A percentile compares a stretch with the other conserved stretches of the same genome.
Conservation (phyloP, 352 stramenopile species). For the Globisporangium sylvaticum region DNA sequence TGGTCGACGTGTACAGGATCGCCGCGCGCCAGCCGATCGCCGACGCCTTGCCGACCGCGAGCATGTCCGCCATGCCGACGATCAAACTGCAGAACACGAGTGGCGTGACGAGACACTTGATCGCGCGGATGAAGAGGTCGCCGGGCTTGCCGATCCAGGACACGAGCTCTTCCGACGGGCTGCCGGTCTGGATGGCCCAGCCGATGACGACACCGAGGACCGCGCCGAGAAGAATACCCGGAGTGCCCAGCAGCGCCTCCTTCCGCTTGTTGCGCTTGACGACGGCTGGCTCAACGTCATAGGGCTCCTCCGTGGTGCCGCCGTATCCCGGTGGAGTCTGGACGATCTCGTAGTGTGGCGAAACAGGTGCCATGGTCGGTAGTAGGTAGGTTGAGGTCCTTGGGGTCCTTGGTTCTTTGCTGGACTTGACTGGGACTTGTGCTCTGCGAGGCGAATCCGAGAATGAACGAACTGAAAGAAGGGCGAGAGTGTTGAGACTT, state of each 20-base stretch:
- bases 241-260: conserved; percentile 17
- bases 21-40: conserved; percentile 26
- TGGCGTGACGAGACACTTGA: conserved; percentile 40
- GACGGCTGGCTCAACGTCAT: too few relatives aligned
- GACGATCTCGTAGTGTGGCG: too few relatives aligned
- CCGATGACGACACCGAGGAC: conserved; percentile 22
- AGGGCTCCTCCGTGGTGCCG: too few relatives aligned
- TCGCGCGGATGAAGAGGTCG: conserved; percentile 43
- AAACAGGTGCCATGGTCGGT: too few relatives aligned
- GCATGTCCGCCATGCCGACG: conserved; percentile 40
- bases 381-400: too few relatives aligned
- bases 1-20: conserved; percentile 31
- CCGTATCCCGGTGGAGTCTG: too few relatives aligned
- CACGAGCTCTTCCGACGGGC: conserved; percentile 11
- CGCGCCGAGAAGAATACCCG: conserved; percentile 26
- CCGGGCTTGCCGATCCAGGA: conserved; percentile 39
- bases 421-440: too few relatives aligned
- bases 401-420: too few relatives aligned
- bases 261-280: neutral
- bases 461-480: too few relatives aligned
- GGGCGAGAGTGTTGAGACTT: too few relatives aligned
- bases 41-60: conserved; percentile 29
- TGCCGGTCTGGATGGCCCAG: conserved; percentile 11
- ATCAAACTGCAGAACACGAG: conserved; percentile 43
- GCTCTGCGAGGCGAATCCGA: too few relatives aligned